Evolutionary conservation across 129 eudicot genomes (phyloP).

Genomic region (Logfia minima): DNA sequence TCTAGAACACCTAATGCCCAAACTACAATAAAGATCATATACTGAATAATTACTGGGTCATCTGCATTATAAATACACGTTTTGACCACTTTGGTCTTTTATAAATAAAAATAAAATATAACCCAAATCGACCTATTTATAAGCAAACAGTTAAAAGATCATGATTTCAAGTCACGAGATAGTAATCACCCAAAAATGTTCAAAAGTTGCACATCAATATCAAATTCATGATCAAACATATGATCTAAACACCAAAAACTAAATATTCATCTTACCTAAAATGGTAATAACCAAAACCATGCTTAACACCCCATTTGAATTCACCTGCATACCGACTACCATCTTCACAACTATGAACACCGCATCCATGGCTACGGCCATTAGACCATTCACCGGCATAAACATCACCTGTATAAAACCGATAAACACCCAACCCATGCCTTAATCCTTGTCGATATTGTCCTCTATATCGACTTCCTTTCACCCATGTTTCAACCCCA

Average conservation of each 20-base stretch:
- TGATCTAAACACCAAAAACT: too few species aligned
- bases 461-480: slow-evolving; percentile 39
- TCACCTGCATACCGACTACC: slow-evolving; percentile 34
- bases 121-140: too few species aligned
- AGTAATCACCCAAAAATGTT: too few species aligned
- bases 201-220: not conserved
- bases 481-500: slow-evolving; percentile 43
- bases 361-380: slow-evolving; percentile 38
- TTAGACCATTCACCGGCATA: slow-evolving; percentile 41
- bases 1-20: too few species aligned
- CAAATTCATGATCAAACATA: too few species aligned
- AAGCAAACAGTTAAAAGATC: too few species aligned
- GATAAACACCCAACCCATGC: slow-evolving; percentile 38
- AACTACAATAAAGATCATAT: too few species aligned
- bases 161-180: too few species aligned
- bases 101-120: too few species aligned
- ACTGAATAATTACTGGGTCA: too few species aligned
- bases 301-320: slow-evolving; percentile 41
- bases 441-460: slow-evolving; percentile 40
- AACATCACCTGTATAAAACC: slow-evolving; percentile 41
- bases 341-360: slow-evolving; percentile 39
- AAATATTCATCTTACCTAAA: slow-evolving; percentile 19
- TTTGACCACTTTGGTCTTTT: too few species aligned
- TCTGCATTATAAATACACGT: too few species aligned
- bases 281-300: slow-evolving; percentile 37